Conservation (phyloP, 768 basidiomycete species). For the Collybiopsis luxurians region DNA sequence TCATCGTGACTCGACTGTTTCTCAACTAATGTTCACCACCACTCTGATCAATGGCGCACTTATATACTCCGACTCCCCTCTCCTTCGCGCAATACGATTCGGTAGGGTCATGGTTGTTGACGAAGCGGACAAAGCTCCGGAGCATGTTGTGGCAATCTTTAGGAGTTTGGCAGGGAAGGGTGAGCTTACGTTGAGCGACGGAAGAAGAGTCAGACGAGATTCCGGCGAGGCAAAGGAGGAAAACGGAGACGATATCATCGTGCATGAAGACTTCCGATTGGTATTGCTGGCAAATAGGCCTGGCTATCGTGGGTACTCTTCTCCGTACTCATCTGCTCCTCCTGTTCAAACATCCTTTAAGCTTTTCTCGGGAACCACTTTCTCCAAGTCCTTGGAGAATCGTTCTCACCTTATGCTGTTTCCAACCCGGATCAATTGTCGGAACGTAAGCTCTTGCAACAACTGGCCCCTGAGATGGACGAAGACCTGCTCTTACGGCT, state of each 20-base stretch:
- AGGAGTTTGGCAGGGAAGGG: conserved; percentile 64
- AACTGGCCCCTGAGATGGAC: conserved; percentile 59
- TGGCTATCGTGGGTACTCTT: conserved; percentile 66
- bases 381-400: conserved; percentile 68
- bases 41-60: conserved; percentile 55
- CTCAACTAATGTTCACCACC: conserved; percentile 69
- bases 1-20: conserved; percentile 69
- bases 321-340: background rate
- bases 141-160: conserved; percentile 72
- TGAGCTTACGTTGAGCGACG: conserved; percentile 63
- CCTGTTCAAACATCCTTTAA: background rate
- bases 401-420: conserved; percentile 64
- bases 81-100: conserved; percentile 57
- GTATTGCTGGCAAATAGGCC: conserved; percentile 65
- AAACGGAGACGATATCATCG: conserved; percentile 47
- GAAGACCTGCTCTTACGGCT: conserved; percentile 52
- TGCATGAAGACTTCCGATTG: conserved; percentile 63
- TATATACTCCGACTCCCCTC: conserved; percentile 62
- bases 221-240: conserved; percentile 37
- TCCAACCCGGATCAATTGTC: conserved; percentile 66
- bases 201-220: conserved; percentile 41
- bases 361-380: conserved; percentile 76
- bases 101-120: conserved; percentile 70
- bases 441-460: conserved; percentile 55
- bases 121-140: conserved; percentile 72